phyloP scores from a whole-genome alignment of 345 rosid genomes.

The Lumnitzera racemosa region DNA sequence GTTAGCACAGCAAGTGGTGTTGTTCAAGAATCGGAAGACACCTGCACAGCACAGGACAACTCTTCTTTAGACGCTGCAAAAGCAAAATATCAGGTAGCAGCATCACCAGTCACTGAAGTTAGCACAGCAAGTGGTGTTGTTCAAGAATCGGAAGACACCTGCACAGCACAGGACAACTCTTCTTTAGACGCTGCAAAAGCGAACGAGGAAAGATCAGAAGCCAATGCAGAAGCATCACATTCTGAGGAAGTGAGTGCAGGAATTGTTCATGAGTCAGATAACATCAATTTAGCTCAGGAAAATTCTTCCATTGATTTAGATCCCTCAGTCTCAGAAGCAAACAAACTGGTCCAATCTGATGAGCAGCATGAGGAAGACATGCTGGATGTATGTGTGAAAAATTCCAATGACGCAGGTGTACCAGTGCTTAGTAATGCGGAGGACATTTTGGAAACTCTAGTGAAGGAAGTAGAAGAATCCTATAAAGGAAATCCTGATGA shows the following conservation, averaged over 20 bases:
- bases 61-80: constrained; percentile 3
- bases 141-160: constrained; percentile 8
- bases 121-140: constrained; percentile 7
- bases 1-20: constrained; percentile 7
- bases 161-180: constrained; percentile 3
- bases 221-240: no score
- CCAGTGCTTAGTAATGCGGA: constrained; percentile 9
- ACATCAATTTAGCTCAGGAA: background rate
- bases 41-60: constrained; percentile 1
- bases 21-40: constrained; percentile 12
- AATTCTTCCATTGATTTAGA: constrained; percentile 9
- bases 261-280: background rate
- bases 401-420: constrained; percentile 3
- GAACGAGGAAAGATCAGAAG: no score
- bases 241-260: constrained; percentile 1
- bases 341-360: constrained; percentile 1
- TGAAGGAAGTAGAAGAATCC: constrained; percentile 13
- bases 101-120: constrained; percentile 27
- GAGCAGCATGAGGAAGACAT: constrained; percentile 17
- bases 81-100: constrained; percentile 8
- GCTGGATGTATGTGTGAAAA: background rate
- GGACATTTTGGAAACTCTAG: constrained; percentile 11
- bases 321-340: constrained; percentile 2
- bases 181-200: constrained; percentile 1
- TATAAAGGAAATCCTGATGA: constrained; percentile 12